Evolutionary conservation across 2,329 filamentous ascomycete genomes (phyloP).

Genomic region (Verticillium tricorpus): DNA sequence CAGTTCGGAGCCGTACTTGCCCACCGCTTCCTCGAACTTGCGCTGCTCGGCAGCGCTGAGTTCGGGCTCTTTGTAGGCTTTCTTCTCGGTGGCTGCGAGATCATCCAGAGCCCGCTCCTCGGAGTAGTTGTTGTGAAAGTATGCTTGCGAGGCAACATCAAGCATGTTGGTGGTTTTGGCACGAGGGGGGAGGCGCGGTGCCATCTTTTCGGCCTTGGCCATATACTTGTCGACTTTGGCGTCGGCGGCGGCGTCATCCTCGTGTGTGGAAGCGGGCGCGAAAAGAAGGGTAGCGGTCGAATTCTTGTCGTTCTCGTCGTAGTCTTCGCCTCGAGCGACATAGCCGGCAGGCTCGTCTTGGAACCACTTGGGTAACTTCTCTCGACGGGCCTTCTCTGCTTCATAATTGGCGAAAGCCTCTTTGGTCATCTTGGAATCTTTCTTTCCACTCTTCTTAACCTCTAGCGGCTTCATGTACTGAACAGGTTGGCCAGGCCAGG

Average conservation of each 20-base stretch:
- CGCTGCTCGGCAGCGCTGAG: constrained; percentile 74
- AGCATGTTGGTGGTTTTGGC: constrained; percentile 79
- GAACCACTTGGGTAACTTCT: constrained; percentile 86
- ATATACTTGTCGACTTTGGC: constrained; percentile 66
- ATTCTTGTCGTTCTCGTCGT: constrained; percentile 63
- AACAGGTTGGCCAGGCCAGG: constrained; percentile 86
- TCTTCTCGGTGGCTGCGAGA: constrained; percentile 63
- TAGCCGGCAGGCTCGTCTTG: constrained; percentile 89
- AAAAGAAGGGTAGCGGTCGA: constrained; percentile 75
- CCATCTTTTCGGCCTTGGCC: constrained; percentile 59
- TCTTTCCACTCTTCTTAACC: constrained; percentile 77
- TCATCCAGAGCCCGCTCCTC: constrained; percentile 64
- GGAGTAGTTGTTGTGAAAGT: constrained; percentile 70
- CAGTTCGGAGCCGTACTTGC: constrained; percentile 88
- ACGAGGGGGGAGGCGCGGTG: constrained; percentile 64
- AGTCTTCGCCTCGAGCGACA: constrained; percentile 76
- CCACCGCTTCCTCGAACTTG: constrained; percentile 86
- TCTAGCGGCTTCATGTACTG: constrained; percentile 86
- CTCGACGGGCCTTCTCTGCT: constrained; percentile 72
- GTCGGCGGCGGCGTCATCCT: constrained; percentile 58
- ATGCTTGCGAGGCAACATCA: constrained; percentile 72
- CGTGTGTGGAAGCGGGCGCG: constrained; percentile 62
- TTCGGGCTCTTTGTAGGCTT: constrained; percentile 79
- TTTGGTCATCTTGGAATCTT: constrained; percentile 72
- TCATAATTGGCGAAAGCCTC: constrained; percentile 76